A percentile compares a stretch with the other conserved stretches of the same genome.
phyloP scores from a whole-genome alignment of 495 filamentous ascomycete species.

The Sordaria brevicollis region DNA sequence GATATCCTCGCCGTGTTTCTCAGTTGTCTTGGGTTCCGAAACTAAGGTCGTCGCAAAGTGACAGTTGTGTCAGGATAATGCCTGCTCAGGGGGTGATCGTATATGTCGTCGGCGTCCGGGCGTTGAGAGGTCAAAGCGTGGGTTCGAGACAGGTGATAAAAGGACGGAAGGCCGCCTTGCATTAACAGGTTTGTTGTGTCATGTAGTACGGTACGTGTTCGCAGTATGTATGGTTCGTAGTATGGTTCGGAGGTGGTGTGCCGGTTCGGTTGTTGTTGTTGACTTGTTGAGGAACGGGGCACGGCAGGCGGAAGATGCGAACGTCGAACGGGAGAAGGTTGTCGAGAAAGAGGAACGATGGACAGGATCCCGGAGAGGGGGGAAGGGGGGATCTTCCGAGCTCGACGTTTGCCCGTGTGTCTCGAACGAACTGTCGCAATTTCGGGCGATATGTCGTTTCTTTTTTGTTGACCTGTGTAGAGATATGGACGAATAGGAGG shows the following conservation, averaged over 20 bases:
- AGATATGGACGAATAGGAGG: neutral
- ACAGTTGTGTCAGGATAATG: neutral
- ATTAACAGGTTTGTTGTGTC: neutral
- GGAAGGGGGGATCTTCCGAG: neutral
- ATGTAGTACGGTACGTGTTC: neutral
- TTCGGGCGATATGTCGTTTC: neutral
- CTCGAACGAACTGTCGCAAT: neutral
- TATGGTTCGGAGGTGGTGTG: neutral
- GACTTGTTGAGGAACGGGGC: neutral
- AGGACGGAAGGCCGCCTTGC: neutral
- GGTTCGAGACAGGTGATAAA: neutral
- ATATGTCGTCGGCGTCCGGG: neutral
- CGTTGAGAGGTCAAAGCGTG: neutral
- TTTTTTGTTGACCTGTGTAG: neutral
- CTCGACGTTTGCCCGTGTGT: neutral
- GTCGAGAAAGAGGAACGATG: neutral
- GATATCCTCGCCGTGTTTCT: neutral
- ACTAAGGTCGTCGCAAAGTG: neutral
- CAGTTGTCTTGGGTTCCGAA: neutral
- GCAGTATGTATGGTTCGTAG: no score
- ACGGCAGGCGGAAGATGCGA: neutral
- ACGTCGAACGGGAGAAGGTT: neutral
- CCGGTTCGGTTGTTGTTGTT: neutral
- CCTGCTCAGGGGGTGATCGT: neutral
- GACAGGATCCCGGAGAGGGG: neutral